Evolutionary conservation across 2,329 filamentous ascomycete species (phyloP).

Genomic region (Trichoderma asperellum): DNA sequence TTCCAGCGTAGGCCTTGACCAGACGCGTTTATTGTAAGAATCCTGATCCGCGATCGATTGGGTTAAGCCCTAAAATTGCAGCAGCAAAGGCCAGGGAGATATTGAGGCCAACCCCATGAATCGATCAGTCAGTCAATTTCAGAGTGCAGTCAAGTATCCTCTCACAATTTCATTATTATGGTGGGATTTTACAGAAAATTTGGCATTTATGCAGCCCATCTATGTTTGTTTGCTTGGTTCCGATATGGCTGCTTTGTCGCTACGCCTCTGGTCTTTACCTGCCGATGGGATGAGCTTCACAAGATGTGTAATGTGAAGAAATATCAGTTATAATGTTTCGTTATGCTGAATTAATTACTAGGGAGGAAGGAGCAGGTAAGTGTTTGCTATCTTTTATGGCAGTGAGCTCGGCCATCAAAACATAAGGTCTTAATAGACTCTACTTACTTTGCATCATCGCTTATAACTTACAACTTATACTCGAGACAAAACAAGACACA

Average conservation of each 20-base stretch:
- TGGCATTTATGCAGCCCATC: background rate
- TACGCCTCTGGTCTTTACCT: background rate
- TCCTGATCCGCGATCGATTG: background rate
- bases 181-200: background rate
- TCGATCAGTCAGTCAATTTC: background rate
- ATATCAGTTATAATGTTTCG: too few species aligned
- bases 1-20: background rate
- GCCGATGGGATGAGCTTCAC: background rate
- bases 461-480: too few species aligned
- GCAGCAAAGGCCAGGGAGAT: background rate
- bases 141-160: background rate
- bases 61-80: background rate
- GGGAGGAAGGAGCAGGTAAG: too few species aligned
- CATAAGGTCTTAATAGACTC: too few species aligned
- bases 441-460: too few species aligned
- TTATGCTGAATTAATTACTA: too few species aligned
- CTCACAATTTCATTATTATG: background rate
- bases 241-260: background rate
- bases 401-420: too few species aligned
- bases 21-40: background rate
- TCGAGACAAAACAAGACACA: background rate
- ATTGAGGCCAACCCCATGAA: background rate
- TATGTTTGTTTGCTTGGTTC: background rate
- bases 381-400: too few species aligned
- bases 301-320: too few species aligned